Conservation (phyloP, 371 early-diverging fungal genomes). For the Batkoa obscura region DNA sequence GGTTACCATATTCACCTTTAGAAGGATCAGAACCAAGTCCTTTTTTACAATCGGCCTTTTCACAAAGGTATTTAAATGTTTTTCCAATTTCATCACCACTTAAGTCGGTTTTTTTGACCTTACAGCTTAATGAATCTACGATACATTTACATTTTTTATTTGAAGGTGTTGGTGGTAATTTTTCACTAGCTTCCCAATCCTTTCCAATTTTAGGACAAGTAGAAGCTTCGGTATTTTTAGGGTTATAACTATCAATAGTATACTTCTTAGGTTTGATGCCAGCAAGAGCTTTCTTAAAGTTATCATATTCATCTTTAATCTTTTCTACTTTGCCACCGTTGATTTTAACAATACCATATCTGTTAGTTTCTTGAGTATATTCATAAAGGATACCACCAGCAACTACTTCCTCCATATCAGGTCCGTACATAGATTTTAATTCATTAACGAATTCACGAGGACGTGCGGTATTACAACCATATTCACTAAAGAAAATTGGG, state of each 20-base stretch:
- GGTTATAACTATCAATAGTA: background rate
- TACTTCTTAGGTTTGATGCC: background rate
- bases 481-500: slow-evolving; percentile 43
- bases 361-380: slow-evolving; percentile 55
- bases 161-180: slow-evolving; percentile 49
- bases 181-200: slow-evolving; percentile 32
- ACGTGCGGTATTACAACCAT: slow-evolving; percentile 32
- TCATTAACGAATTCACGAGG: slow-evolving; percentile 27
- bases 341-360: slow-evolving; percentile 51
- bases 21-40: background rate
- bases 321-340: slow-evolving; percentile 16
- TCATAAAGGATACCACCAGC: slow-evolving; percentile 66
- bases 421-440: slow-evolving; percentile 30
- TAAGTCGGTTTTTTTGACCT: background rate
- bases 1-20: background rate
- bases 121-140: slow-evolving; percentile 9
- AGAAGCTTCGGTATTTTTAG: background rate
- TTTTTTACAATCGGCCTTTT: background rate
- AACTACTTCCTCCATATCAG: slow-evolving; percentile 39
- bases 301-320: slow-evolving; percentile 6
- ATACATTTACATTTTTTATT: slow-evolving; percentile 44
- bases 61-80: background rate
- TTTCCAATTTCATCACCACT: background rate
- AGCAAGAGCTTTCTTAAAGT: background rate
- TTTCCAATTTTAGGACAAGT: slow-evolving; percentile 28